phyloP scores from a whole-genome alignment of 2,329 filamentous ascomycete genomes.

The Triangularia setosa region DNA sequence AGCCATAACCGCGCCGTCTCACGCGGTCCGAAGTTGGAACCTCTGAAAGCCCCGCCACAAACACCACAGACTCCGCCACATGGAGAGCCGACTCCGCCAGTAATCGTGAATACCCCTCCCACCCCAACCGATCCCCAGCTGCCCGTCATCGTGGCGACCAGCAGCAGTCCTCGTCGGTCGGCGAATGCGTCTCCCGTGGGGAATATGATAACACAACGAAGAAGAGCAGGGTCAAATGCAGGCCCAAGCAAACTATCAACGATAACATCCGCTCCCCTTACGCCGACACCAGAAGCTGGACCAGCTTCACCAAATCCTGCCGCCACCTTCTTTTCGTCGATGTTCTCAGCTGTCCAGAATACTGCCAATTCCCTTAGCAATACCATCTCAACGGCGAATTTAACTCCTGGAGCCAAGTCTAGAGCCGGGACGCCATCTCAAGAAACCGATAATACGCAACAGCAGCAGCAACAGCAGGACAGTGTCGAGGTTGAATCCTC shows the following conservation, averaged over 20 bases:
- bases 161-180: conserved; percentile 27
- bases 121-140: conserved; percentile 51
- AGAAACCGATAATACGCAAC: conserved; percentile 31
- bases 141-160: conserved; percentile 22
- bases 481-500: conserved; percentile 44
- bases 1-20: conserved; percentile 30
- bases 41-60: conserved; percentile 34
- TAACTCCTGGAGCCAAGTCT: conserved; percentile 48
- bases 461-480: conserved; percentile 31
- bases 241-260: conserved; percentile 85
- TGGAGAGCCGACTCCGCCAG: conserved; percentile 38
- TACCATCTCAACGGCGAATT: conserved; percentile 65
- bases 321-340: conserved; percentile 84
- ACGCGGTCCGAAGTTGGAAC: conserved; percentile 30
- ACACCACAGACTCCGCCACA: conserved; percentile 44
- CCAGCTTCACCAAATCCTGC: conserved; percentile 47
- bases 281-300: conserved; percentile 70
- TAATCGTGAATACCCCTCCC: conserved; percentile 64
- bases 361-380: conserved; percentile 73
- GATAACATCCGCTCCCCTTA: conserved; percentile 66
- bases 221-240: conserved; percentile 51
- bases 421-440: conserved; percentile 28
- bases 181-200: conserved; percentile 60
- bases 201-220: conserved; percentile 68
- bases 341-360: conserved; percentile 90